phyloP scores from a whole-genome alignment of 2,329 filamentous ascomycete genomes.

The Fusarium equiseti region DNA sequence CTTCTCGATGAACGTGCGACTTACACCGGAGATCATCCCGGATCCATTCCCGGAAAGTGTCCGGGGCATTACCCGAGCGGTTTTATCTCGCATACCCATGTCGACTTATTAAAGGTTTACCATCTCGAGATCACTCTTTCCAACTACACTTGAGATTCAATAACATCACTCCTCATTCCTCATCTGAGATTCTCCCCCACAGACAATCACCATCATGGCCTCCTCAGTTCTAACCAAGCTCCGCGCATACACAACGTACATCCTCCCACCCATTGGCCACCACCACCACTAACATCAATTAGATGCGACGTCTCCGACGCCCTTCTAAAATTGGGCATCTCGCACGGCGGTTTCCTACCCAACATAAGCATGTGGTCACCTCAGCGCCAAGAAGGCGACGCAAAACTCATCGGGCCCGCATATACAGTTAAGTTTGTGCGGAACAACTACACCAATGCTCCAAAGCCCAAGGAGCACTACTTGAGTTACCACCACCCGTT shows the following conservation, averaged over 20 bases:
- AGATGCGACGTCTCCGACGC: slow-evolving; percentile 4
- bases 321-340: neutral
- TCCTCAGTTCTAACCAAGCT: neutral
- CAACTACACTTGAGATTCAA: fast-evolving
- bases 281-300: neutral
- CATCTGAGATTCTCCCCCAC: fast-evolving
- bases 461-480: neutral
- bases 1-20: fast-evolving
- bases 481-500: neutral
- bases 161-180: fast-evolving
- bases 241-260: neutral
- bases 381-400: neutral
- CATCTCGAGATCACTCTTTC: neutral
- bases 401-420: neutral
- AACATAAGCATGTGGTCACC: slow-evolving; percentile 7
- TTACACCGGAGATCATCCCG: fast-evolving
- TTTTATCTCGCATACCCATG: neutral
- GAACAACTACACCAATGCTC: neutral
- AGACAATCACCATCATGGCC: neutral
- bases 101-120: too few relatives aligned
- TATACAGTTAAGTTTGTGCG: slow-evolving; percentile 5
- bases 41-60: fast-evolving
- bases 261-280: too few relatives aligned
- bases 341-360: neutral
- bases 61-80: neutral